Percentiles rank a stretch among this genome's conserved stretches.
These are phyloP conservation scores for Starmerella floricola DNA, from an alignment of 805 yeast genomes.

Conservation along the genomic window DNA sequence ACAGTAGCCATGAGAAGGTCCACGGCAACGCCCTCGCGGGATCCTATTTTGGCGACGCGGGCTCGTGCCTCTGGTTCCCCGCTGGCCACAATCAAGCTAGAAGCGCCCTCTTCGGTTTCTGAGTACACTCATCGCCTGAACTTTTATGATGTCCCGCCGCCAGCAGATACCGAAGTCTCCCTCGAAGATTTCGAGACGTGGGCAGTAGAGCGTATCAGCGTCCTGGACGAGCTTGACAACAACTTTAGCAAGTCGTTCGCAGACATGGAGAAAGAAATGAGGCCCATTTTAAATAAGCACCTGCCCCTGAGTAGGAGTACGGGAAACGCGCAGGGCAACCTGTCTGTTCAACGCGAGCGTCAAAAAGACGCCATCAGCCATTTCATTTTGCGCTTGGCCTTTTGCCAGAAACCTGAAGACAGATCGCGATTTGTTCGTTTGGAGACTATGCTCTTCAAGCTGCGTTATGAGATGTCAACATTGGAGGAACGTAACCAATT, in stretches of 20 bases:
- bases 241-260: constrained; percentile 34
- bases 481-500: constrained; percentile 58
- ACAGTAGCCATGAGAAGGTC: background rate
- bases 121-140: constrained; percentile 49
- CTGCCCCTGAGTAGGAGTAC: constrained; percentile 44
- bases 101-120: constrained; percentile 5
- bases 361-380: constrained; percentile 88
- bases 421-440: constrained; percentile 66
- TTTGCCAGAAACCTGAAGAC: constrained; percentile 70
- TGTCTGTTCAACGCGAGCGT: constrained; percentile 37
- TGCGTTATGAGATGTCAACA: constrained; percentile 56
- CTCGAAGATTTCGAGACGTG: constrained; percentile 86
- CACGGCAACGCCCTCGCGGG: background rate
- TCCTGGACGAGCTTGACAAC: constrained; percentile 74
- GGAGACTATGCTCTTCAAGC: constrained; percentile 60
- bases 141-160: constrained; percentile 46
- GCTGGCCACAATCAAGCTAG: constrained; percentile 10
- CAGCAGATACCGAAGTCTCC: constrained; percentile 79
- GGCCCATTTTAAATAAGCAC: constrained; percentile 50
- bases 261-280: constrained; percentile 54
- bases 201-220: constrained; percentile 85
- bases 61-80: background rate
- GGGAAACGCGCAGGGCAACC: background rate
- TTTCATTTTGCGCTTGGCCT: constrained; percentile 74
- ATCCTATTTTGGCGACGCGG: no score